Conservation (phyloP, 1,139 yeast genomes). For the Wickerhamiella infanticola region DNA sequence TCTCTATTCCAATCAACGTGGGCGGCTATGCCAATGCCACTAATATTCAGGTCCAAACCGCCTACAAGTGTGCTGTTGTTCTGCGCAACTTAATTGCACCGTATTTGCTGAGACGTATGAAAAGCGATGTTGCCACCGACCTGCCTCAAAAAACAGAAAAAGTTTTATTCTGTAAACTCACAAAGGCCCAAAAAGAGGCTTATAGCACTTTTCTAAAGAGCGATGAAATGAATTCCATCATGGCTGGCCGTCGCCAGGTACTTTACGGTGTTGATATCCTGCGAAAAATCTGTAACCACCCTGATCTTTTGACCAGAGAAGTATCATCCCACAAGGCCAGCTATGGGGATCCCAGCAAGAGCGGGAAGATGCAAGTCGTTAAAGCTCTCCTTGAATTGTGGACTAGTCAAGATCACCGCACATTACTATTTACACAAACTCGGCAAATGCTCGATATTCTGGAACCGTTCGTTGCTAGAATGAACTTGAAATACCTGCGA, state of each 20-base stretch:
- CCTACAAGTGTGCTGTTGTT: constrained; percentile 89
- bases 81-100: constrained; percentile 81
- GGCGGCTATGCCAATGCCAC: constrained; percentile 99
- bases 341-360: constrained; percentile 52
- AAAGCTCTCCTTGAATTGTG: constrained; percentile 61
- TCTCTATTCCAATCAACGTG: constrained; percentile 79
- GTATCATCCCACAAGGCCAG: constrained; percentile 8
- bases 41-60: constrained; percentile 89
- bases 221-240: constrained; percentile 56
- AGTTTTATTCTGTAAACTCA: constrained; percentile 80
- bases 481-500: constrained; percentile 43
- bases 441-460: constrained; percentile 85
- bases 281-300: constrained; percentile 90
- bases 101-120: constrained; percentile 69
- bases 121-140: constrained; percentile 93
- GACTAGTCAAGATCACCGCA: constrained; percentile 63
- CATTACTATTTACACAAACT: constrained; percentile 77
- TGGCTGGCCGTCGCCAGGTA: constrained; percentile 65
- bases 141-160: constrained; percentile 86
- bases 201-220: constrained; percentile 63
- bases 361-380: constrained; percentile 87
- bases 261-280: constrained; percentile 80
- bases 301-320: constrained; percentile 62
- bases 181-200: constrained; percentile 55
- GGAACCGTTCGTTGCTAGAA: constrained; percentile 39